phyloP scores from a whole-genome alignment of 352 stramenopile genomes.

The Pythium dissimile region DNA sequence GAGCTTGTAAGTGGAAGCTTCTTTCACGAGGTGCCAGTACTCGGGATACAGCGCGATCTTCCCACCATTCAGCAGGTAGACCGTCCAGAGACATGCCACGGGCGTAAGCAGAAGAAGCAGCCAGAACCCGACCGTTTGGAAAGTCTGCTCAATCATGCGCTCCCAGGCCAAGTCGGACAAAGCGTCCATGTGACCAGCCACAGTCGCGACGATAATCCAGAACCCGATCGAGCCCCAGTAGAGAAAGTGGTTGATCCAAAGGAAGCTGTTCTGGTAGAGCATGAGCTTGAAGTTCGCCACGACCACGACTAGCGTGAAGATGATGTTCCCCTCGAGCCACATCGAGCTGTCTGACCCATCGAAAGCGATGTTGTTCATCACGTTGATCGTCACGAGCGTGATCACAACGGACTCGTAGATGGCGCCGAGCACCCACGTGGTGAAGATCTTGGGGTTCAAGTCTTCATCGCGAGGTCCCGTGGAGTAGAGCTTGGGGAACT shows the following conservation, averaged over 20 bases:
- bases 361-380: conserved; percentile 36
- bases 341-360: conserved; percentile 44
- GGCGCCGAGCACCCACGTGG: conserved; percentile 60
- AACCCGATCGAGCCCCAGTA: conserved; percentile 58
- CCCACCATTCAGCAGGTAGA: conserved; percentile 47
- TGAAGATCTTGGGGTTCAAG: conserved; percentile 63
- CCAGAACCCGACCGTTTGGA: conserved; percentile 55
- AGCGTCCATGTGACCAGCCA: conserved; percentile 44
- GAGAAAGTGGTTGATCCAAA: conserved; percentile 60
- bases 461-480: conserved; percentile 59
- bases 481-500: conserved; percentile 70
- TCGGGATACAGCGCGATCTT: conserved; percentile 65
- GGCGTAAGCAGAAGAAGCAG: conserved; percentile 52
- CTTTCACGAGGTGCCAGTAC: conserved; percentile 78
- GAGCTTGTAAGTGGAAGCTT: conserved; percentile 67
- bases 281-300: conserved; percentile 77
- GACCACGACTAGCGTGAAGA: conserved; percentile 77
- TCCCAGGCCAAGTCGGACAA: conserved; percentile 76
- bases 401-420: conserved; percentile 75
- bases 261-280: conserved; percentile 77
- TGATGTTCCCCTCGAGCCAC: conserved; percentile 78
- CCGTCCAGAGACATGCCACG: conserved; percentile 44
- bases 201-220: conserved; percentile 58
- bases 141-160: conserved; percentile 61
- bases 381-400: conserved; percentile 47